phyloP scores from a whole-genome alignment of 106 monocot genomes.

The Acorus gramineus region DNA sequence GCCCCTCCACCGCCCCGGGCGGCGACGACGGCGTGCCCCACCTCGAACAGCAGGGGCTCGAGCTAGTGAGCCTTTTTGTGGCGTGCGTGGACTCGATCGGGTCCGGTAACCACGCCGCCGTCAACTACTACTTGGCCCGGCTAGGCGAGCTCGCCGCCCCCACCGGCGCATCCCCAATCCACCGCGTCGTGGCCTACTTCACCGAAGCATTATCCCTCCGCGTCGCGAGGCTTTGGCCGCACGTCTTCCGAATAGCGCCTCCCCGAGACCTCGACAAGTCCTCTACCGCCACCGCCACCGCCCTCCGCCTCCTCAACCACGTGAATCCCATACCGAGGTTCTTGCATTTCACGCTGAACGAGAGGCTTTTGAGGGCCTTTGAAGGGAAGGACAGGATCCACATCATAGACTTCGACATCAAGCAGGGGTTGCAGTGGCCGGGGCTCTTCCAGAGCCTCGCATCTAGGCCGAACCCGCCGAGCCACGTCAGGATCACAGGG shows the following conservation, averaged over 20 bases:
- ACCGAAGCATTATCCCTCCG: slow-evolving; percentile 58
- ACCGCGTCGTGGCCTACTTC: slow-evolving; percentile 63
- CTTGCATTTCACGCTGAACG: slow-evolving; percentile 70
- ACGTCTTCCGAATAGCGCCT: slow-evolving; percentile 36
- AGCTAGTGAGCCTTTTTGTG: slow-evolving; percentile 59
- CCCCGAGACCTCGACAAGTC: slow-evolving; percentile 21
- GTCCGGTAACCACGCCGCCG: slow-evolving; percentile 30
- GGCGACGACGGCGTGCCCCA: background rate
- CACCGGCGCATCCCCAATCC: slow-evolving; percentile 26
- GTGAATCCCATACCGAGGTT: slow-evolving; percentile 65
- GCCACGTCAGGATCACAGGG: slow-evolving; percentile 73
- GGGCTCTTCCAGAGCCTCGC: slow-evolving; percentile 62
- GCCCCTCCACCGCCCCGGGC: background rate
- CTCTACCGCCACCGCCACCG: slow-evolving; percentile 19
- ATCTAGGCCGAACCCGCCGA: slow-evolving; percentile 43
- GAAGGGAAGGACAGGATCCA: slow-evolving; percentile 63
- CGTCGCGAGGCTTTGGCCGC: slow-evolving; percentile 49
- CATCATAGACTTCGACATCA: slow-evolving; percentile 86
- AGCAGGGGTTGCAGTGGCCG: slow-evolving; percentile 84
- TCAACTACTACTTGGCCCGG: slow-evolving; percentile 45
- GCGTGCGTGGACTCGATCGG: slow-evolving; percentile 49
- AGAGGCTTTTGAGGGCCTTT: slow-evolving; percentile 45
- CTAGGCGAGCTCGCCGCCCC: slow-evolving; percentile 68
- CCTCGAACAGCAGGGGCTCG: slow-evolving; percentile 23
- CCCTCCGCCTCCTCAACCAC: slow-evolving; percentile 47